A percentile compares a stretch with the other conserved stretches of the same genome.
These are phyloP conservation scores for Neurospora sp. DNA, from an alignment of 495 filamentous ascomycete genomes.

Conservation along the genomic window DNA sequence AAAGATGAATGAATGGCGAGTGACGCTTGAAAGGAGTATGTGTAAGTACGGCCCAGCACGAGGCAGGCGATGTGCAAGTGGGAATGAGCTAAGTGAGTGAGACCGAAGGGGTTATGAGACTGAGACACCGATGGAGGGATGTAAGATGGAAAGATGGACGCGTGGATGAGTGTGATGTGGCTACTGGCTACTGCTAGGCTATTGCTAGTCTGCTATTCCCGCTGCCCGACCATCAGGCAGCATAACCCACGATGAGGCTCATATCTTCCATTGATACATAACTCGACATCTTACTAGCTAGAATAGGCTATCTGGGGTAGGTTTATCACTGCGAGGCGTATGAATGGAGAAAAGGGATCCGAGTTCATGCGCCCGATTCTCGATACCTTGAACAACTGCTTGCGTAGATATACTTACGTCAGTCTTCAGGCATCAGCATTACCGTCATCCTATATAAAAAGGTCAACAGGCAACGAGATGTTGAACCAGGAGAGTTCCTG, in stretches of 20 bases:
- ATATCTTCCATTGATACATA: background rate
- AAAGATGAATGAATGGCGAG: background rate
- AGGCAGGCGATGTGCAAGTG: background rate
- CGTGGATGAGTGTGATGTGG: background rate
- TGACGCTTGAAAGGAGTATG: background rate
- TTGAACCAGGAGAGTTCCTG: background rate
- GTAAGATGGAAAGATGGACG: background rate
- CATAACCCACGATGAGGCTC: background rate
- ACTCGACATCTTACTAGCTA: background rate
- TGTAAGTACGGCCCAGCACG: background rate
- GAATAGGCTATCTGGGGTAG: background rate
- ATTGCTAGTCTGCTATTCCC: background rate
- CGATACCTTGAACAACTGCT: background rate
- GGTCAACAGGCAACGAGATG: background rate
- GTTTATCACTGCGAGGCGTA: background rate
- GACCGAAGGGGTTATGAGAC: background rate
- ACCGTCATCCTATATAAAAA: background rate
- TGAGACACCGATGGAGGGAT: background rate
- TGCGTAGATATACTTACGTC: background rate
- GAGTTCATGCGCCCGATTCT: background rate
- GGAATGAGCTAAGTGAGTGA: background rate
- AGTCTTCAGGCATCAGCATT: background rate
- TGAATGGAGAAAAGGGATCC: background rate
- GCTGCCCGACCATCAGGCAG: background rate
- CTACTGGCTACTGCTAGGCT: background rate